phyloP scores from a whole-genome alignment of 257 asterid species.

The Solanum ossicruentum region DNA sequence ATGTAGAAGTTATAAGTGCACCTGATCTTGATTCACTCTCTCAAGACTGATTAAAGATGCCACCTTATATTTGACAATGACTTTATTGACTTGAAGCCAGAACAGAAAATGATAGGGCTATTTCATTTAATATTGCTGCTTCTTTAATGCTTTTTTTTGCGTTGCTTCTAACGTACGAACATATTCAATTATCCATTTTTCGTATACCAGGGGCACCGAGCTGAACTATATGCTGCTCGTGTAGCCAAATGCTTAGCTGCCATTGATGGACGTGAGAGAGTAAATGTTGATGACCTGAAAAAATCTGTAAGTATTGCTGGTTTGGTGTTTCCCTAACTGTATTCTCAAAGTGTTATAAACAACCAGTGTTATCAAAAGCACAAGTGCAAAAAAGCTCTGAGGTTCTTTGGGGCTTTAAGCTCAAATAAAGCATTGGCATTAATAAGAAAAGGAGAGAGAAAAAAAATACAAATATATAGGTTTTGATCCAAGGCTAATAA shows the following conservation, averaged over 20 bases:
- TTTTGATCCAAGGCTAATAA: neutral
- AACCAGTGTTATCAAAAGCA: neutral
- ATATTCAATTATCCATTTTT: neutral
- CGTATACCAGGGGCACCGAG: slow-evolving; percentile 84
- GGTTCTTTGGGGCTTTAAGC: neutral
- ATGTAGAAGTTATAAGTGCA: neutral
- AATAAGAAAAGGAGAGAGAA: neutral
- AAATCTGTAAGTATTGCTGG: slow-evolving; percentile 68
- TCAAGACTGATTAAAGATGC: neutral
- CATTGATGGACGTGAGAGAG: slow-evolving; percentile 89
- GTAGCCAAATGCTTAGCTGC: slow-evolving; percentile 97
- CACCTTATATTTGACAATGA: neutral
- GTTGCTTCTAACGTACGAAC: neutral
- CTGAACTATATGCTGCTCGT: slow-evolving; percentile 92
- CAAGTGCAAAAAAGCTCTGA: neutral
- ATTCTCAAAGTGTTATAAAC: neutral
- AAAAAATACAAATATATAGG: neutral
- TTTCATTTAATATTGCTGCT: neutral
- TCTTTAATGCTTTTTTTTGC: neutral
- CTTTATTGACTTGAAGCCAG: neutral
- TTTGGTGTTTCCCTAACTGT: neutral
- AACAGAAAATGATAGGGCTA: neutral
- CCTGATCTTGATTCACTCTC: neutral
- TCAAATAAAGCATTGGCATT: neutral
- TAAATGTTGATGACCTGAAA: slow-evolving; percentile 84